A percentile compares a stretch with the other conserved stretches of the same genome.
Conservation (phyloP, 1,284 basidiomycete species). For the Tetrapyrgos nigripes region DNA sequence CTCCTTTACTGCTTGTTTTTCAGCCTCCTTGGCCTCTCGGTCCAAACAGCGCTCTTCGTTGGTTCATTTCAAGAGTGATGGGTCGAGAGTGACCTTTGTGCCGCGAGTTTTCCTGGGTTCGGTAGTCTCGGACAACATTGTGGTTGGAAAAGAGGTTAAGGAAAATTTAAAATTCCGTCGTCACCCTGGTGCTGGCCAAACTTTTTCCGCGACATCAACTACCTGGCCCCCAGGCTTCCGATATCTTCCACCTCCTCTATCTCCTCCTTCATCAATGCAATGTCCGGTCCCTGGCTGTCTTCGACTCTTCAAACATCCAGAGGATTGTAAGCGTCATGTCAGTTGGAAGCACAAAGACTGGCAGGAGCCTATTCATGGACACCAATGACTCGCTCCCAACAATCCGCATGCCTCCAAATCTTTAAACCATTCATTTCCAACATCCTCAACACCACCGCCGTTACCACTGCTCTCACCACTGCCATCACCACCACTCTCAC, state of each 20-base stretch:
- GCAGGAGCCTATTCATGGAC: not conserved
- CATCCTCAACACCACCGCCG: not conserved
- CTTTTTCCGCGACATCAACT: not conserved
- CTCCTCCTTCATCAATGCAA: not conserved
- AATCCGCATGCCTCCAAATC: not conserved
- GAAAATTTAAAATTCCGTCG: not conserved
- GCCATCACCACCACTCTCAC: not conserved
- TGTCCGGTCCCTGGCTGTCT: constrained; percentile 4
- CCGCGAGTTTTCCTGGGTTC: not conserved
- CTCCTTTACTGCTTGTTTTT: not conserved
- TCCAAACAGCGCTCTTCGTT: not conserved
- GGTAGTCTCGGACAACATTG: not conserved
- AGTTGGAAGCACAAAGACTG: not conserved
- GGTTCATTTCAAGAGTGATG: not conserved
- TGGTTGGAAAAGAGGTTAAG: not conserved
- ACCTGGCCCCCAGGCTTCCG: not conserved
- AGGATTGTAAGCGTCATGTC: not conserved
- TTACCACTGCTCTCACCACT: not conserved
- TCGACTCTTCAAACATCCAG: not conserved
- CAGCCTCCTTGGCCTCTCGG: not conserved
- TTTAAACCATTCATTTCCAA: not conserved
- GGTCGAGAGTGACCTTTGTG: not conserved
- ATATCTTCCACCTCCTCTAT: not conserved
- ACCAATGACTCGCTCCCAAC: not conserved
- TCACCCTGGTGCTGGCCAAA: not conserved